Base-by-base conservation (phyloP, 371 early-diverging fungal genomes). In the Mucor velutinosus region DNA sequence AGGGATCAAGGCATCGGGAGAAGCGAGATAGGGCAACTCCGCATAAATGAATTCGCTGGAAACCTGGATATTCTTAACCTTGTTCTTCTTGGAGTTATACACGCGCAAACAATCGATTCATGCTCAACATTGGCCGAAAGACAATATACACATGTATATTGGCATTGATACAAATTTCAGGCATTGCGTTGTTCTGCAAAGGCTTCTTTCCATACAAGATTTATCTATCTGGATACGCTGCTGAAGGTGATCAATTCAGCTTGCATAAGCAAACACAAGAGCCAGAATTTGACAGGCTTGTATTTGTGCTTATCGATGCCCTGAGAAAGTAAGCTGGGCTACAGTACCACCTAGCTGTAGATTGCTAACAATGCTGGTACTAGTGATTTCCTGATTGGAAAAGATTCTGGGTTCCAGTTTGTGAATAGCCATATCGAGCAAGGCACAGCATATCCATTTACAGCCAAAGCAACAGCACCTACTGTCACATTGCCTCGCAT, bases 401-500 rank as follows among this genome's bases (percentile, higher is more conserved):
- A 87, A 43, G 75, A 84, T 29, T 90, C 93, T 21, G 87, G 78
- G 7, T 90, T 93, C 77, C 68, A 69, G 0, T 11, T 63, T 35
- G 27, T n/a, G 49, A 43, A 30, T 27, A 89, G 89, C 43, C 76
- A 82, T 32, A 84, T 90, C 59, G 71, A 81, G 25, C 58, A 66
- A 17, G 70, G 82, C 62, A 68, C 71, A 30, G 90, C 91, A 11
- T 66, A 81, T 25, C 89, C 91, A 5, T 93, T 85, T 69, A 90
- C 90, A 19, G 91, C 91, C 0, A 72, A 77, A 49, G 94, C 94
- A 12, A 86, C 89, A 39, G 91, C 97, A 17, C 98, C 99, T 1
- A 98, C 99, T 0, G 97, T 97, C 3, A 97, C 98, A 12, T 84
- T 97, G 76, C 98, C 97, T 66, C 87, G 99, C 21, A 86, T 98